phyloP scores from a whole-genome alignment of 352 stramenopile species.

The Peronospora tabacina region DNA sequence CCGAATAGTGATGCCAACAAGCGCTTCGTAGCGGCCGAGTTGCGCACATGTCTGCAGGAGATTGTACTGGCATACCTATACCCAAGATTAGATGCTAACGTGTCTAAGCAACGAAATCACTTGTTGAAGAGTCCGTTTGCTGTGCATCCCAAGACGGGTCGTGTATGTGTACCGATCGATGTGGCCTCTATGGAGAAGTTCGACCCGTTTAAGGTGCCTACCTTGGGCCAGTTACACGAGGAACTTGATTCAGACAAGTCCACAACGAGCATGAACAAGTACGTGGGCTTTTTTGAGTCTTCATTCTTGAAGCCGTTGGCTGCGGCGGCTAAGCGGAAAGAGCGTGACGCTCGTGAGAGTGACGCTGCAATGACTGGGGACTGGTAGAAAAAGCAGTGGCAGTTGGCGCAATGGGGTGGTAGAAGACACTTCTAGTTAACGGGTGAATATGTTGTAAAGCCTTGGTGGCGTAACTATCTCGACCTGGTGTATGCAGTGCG shows the following conservation, averaged over 20 bases:
- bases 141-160: conserved; percentile 95
- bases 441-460: conserved; percentile 30
- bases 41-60: conserved; percentile 89
- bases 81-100: conserved; percentile 98
- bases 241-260: conserved; percentile 63
- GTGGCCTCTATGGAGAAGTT: conserved; percentile 75
- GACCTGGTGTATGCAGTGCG: conserved; percentile 10
- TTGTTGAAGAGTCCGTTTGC: conserved; percentile 99
- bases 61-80: conserved; percentile 96
- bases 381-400: conserved; percentile 44
- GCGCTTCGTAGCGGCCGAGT: conserved; percentile 52
- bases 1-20: conserved; percentile 38
- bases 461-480: conserved; percentile 16
- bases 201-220: conserved; percentile 83
- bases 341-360: conserved; percentile 57
- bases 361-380: conserved; percentile 69
- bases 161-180: conserved; percentile 97
- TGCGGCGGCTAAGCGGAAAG: conserved; percentile 54
- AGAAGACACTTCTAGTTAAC: conserved; percentile 6
- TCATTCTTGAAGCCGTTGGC: conserved; percentile 68
- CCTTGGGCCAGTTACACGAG: conserved; percentile 68
- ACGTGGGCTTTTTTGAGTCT: conserved; percentile 66
- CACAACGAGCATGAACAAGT: conserved; percentile 60
- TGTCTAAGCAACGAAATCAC: conserved; percentile 99
- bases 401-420: conserved; percentile 7